Base-by-base conservation (phyloP, 768 basidiomycete species). In the Coprinopsis cinerea region DNA sequence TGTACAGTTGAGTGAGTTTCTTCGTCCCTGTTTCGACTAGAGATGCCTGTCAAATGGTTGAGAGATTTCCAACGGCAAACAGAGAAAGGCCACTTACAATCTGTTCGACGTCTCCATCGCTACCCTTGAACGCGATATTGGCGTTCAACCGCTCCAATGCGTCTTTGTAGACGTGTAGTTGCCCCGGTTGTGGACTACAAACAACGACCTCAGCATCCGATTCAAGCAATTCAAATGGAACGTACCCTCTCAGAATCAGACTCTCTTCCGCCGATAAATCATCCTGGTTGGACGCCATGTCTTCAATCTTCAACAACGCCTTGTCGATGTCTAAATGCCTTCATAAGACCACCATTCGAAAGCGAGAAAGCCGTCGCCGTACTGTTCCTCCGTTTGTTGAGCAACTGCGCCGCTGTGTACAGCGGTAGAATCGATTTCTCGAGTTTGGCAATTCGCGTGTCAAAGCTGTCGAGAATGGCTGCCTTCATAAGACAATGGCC, bases 391-490 rank as follows among this genome's bases (percentile, higher is more conserved):
- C 90, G 68, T 57, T 77, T 72, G 49, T 88, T 91, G 47, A 92
- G 63, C 11, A 84, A 71, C 61, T 91, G 87, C 0, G 89, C 83
- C 2, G 85, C 83, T 1, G 76, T 78, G 58, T 92, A 88, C n/a
- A 93, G 64, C 0, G 91, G 91, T 13, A 87, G 63, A 47, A 93
- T 90, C 1, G 88, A 85, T 57, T 90, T 92, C 59, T 92, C 91
- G 18, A 92, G 76, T 61, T 84, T 87, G 35, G 85, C 83, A 4
- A 93, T 68, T 17, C 91, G 79, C 1, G 81, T 80, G 63, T 92
- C 91, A 59, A 92, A 90, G 58, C 85, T 90, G 54, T 85, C 82
- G 44, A 93, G 73, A 57, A 92, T 84, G 40, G 85, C 90, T 92
- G 61, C 60, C 56, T 56, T 64, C 54, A 53, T 55, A 72, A 47